phyloP scores from a whole-genome alignment of 768 basidiomycete genomes.

The Lactarius evosmus region DNA sequence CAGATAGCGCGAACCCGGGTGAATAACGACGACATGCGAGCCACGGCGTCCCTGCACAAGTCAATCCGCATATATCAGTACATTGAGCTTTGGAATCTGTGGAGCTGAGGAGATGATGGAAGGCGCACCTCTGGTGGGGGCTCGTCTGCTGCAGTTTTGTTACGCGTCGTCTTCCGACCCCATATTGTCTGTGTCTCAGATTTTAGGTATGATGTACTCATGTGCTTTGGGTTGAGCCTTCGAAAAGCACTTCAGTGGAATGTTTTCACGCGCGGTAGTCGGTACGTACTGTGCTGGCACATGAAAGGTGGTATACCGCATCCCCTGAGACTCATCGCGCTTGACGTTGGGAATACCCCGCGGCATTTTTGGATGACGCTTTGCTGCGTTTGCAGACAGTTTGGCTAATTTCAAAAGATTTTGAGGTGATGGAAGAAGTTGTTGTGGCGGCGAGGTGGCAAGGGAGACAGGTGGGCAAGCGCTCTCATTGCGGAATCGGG shows the following conservation, averaged over 20 bases:
- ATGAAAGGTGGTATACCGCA: conserved; percentile 77
- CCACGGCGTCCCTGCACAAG: conserved; percentile 54
- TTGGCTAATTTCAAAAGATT: not conserved
- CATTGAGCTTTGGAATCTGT: not conserved
- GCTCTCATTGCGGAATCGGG: not conserved
- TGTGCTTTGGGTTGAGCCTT: conserved; percentile 79
- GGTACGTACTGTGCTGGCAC: conserved; percentile 54
- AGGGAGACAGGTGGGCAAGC: not conserved
- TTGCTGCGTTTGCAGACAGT: conserved; percentile 4
- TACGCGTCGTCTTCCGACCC: conserved; percentile 58
- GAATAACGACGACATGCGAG: conserved; percentile 73
- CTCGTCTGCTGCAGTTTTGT: conserved; percentile 19
- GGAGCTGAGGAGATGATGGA: not conserved
- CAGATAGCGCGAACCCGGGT: conserved; percentile 71
- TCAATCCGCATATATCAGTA: conserved; percentile 24
- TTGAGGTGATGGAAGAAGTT: not conserved
- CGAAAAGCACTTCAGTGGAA: not conserved
- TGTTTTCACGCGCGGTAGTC: not conserved
- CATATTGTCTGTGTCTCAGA: conserved; percentile 71
- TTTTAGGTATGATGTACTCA: conserved; percentile 74
- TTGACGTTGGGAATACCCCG: conserved; percentile 79
- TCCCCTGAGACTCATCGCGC: conserved; percentile 69
- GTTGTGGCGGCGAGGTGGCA: conserved; percentile 1
- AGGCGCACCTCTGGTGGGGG: conserved; percentile 30
- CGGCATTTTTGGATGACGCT: conserved; percentile 50